phyloP scores from a whole-genome alignment of 2,329 filamentous ascomycete genomes.

The Aciculosporium take region DNA sequence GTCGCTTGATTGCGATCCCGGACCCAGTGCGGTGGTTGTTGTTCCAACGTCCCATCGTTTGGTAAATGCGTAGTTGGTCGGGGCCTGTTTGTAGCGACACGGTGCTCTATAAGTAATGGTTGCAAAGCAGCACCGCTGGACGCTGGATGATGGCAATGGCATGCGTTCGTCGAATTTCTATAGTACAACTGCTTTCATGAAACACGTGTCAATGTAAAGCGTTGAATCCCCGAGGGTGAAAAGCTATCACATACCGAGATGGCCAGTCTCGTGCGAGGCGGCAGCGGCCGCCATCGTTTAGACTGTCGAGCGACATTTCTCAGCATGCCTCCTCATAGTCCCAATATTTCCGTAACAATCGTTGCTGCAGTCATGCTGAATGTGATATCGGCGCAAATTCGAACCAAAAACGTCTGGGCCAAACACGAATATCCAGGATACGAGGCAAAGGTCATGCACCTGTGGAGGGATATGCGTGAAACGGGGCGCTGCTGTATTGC shows the following conservation, averaged over 20 bases:
- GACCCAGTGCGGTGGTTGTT: background rate
- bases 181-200: background rate
- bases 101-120: background rate
- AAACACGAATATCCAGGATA: background rate
- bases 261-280: conserved; percentile 9
- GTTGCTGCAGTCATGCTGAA: background rate
- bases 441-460: background rate
- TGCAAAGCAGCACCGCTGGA: background rate
- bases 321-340: conserved; percentile 24
- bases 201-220: background rate
- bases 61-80: background rate
- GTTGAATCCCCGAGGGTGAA: background rate
- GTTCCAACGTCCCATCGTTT: background rate
- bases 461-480: conserved; percentile 3
- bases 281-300: conserved; percentile 15
- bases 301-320: conserved; percentile 19
- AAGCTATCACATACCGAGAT: background rate
- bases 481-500: conserved; percentile 1
- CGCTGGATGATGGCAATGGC: background rate
- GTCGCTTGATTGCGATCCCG: background rate
- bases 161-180: background rate
- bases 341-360: conserved; percentile 5
- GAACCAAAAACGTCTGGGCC: background rate
- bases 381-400: background rate
- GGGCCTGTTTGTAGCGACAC: background rate